phyloP scores from a whole-genome alignment of 179 eudicot genomes.

The Gypsophila paniculata region DNA sequence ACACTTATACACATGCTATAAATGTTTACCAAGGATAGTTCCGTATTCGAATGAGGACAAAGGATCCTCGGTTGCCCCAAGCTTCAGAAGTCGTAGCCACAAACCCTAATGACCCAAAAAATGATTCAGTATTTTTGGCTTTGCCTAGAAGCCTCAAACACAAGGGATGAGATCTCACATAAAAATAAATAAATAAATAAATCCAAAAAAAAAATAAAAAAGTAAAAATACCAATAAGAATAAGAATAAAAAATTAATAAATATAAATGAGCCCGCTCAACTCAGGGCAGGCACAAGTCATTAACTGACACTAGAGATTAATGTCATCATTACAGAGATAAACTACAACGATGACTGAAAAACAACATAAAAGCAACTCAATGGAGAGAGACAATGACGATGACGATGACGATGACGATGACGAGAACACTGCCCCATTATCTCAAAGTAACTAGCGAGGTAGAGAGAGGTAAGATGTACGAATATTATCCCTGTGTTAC shows the following conservation, averaged over 20 bases:
- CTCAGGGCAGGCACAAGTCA: slow-evolving; percentile 3
- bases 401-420: too few relatives aligned
- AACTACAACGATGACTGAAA: too few relatives aligned
- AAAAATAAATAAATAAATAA: neutral
- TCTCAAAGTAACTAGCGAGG: too few relatives aligned
- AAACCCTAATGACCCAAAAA: slow-evolving; percentile 45
- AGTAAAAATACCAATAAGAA: too few relatives aligned
- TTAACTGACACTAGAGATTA: neutral
- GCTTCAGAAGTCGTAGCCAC: slow-evolving; percentile 91
- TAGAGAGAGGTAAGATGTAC: too few relatives aligned
- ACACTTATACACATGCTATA: neutral
- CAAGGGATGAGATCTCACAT: slow-evolving; percentile 5
- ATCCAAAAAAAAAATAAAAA: too few relatives aligned
- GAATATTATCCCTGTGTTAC: too few relatives aligned
- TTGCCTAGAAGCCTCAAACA: neutral
- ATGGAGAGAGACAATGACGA: too few relatives aligned
- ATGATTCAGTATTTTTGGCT: too few relatives aligned
- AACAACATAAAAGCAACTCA: too few relatives aligned
- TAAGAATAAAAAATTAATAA: neutral
- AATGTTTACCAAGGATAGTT: slow-evolving; percentile 74
- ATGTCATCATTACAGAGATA: too few relatives aligned
- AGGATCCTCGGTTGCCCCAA: slow-evolving; percentile 95
- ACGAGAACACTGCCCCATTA: too few relatives aligned
- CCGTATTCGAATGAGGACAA: slow-evolving; percentile 97
- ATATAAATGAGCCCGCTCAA: neutral